These are phyloP conservation scores for Sutorius eximius DNA, from an alignment of 1,284 basidiomycete species.

Conservation along the genomic window DNA sequence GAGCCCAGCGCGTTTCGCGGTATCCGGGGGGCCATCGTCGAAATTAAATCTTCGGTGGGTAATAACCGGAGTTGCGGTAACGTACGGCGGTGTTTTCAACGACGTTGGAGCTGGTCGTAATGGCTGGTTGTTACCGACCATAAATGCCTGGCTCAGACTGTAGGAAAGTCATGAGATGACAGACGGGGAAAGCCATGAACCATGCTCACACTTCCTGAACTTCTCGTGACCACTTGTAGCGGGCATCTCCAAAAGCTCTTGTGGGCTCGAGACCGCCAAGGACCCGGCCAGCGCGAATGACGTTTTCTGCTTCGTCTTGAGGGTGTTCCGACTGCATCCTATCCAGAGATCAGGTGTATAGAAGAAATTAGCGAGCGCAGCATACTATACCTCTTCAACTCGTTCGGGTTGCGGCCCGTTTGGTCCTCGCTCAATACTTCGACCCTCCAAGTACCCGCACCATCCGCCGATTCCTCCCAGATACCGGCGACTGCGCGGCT, in stretches of 20 bases:
- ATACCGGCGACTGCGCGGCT: slow-evolving; percentile 94
- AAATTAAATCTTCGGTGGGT: slow-evolving; percentile 71
- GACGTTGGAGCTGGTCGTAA: slow-evolving; percentile 59
- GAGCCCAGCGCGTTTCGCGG: slow-evolving; percentile 35
- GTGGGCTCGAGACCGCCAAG: slow-evolving; percentile 94
- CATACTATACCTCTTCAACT: slow-evolving; percentile 60
- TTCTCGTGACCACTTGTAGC: slow-evolving; percentile 85
- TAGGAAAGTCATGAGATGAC: slow-evolving; percentile 4
- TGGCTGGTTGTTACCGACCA: slow-evolving; percentile 59
- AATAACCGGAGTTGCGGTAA: slow-evolving; percentile 88
- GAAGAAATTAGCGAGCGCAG: not conserved
- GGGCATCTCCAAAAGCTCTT: slow-evolving; percentile 92
- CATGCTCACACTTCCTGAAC: slow-evolving; percentile 69
- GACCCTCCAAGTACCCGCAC: slow-evolving; percentile 75
- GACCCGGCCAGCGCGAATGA: slow-evolving; percentile 85
- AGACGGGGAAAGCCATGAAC: not conserved
- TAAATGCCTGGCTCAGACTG: slow-evolving; percentile 69
- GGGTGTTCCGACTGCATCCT: slow-evolving; percentile 93
- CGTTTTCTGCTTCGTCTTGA: slow-evolving; percentile 72
- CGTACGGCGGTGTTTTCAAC: slow-evolving; percentile 92
- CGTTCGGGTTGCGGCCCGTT: slow-evolving; percentile 88
- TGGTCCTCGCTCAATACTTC: slow-evolving; percentile 95
- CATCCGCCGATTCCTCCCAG: slow-evolving; percentile 69
- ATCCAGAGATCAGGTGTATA: slow-evolving; percentile 9
- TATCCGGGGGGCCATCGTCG: slow-evolving; percentile 21